Conservation (phyloP, 306 rosid species). For the peach (Prunus persica) region DNA sequence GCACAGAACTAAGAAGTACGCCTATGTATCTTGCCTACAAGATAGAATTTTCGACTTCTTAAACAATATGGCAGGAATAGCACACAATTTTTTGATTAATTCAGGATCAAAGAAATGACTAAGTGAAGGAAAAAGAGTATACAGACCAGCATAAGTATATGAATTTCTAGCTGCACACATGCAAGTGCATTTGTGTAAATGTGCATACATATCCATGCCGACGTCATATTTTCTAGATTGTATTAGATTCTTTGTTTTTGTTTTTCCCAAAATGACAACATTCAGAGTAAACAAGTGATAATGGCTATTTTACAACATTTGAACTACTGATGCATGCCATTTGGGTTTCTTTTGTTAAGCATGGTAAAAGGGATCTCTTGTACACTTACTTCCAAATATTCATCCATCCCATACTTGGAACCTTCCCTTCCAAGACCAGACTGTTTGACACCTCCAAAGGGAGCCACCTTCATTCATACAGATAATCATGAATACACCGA, state of each 20-base stretch:
- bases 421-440: slow-evolving; percentile 99
- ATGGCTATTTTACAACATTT: background rate
- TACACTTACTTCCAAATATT: slow-evolving; percentile 76
- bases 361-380: background rate
- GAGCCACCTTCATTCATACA: slow-evolving; percentile 75
- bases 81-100: no score
- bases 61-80: no score
- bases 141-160: no score
- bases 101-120: no score
- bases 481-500: slow-evolving; percentile 15
- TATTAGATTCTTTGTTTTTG: no score
- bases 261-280: no score
- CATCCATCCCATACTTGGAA: slow-evolving; percentile 96
- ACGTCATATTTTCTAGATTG: no score
- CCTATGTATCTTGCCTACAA: background rate
- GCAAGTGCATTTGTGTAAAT: no score
- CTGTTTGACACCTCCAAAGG: slow-evolving; percentile 94
- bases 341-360: background rate
- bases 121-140: no score
- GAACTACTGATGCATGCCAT: background rate
- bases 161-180: no score
- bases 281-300: background rate
- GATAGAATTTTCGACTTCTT: background rate
- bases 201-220: no score
- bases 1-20: background rate